A percentile compares a stretch with the other conserved stretches of the same genome.
These are phyloP conservation scores for Amanita inopinata DNA, from an alignment of 768 basidiomycete species.

Conservation along the genomic window DNA sequence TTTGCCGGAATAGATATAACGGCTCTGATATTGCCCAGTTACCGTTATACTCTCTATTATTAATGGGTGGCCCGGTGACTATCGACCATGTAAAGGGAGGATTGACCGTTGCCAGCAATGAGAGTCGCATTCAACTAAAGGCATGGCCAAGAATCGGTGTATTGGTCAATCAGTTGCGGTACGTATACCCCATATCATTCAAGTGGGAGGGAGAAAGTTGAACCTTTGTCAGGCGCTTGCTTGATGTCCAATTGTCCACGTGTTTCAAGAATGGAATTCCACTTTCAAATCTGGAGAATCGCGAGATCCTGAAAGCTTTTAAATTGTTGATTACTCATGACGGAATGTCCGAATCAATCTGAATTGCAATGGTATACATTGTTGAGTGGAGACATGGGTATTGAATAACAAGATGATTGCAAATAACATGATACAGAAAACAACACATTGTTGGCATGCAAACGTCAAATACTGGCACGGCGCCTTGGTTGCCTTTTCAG, in stretches of 20 bases:
- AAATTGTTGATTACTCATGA: slow-evolving; percentile 19
- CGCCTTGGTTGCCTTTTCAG: neutral
- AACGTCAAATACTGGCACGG: neutral
- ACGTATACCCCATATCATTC: slow-evolving; percentile 15
- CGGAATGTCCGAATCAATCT: slow-evolving; percentile 20
- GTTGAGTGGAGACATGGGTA: neutral
- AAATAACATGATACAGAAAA: neutral
- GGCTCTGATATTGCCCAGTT: slow-evolving; percentile 32
- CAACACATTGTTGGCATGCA: neutral
- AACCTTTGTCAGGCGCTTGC: slow-evolving; percentile 37
- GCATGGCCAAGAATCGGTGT: slow-evolving; percentile 90
- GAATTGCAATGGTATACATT: neutral
- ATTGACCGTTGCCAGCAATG: slow-evolving; percentile 47
- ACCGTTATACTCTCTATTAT: slow-evolving; percentile 76
- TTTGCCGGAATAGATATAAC: neutral
- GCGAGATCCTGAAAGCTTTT: slow-evolving; percentile 3
- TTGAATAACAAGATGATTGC: neutral
- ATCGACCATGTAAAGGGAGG: slow-evolving; percentile 80
- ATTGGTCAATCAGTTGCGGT: slow-evolving; percentile 81
- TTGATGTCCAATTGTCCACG: slow-evolving; percentile 57
- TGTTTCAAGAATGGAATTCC: slow-evolving; percentile 55
- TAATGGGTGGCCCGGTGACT: slow-evolving; percentile 75
- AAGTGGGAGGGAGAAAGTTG: neutral
- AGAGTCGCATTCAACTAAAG: slow-evolving; percentile 48
- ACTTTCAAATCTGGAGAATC: slow-evolving; percentile 16